Conservation (phyloP, 176 grass and related monocot genomes). For the Triticum dicoccoides region DNA sequence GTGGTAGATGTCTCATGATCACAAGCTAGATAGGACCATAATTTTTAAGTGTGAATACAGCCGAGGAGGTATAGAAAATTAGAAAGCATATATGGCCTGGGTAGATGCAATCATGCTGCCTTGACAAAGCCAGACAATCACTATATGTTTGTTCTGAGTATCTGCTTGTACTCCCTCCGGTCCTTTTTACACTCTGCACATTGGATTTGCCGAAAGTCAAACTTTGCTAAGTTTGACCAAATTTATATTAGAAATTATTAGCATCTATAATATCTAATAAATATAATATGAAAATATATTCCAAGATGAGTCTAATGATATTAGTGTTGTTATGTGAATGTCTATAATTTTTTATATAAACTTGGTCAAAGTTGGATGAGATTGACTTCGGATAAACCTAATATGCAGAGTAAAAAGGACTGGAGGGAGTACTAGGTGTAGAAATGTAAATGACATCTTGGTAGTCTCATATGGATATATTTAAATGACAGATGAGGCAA, state of each 20-base stretch:
- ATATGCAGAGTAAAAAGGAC: no score
- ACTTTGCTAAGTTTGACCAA: no score
- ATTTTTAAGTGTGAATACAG: neutral
- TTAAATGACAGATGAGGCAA: neutral
- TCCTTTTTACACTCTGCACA: no score
- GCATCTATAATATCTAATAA: no score
- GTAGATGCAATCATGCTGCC: constrained; percentile 8
- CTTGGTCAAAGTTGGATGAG: no score
- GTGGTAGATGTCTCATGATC: constrained; percentile 13
- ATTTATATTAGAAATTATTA: no score
- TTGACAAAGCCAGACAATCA: constrained; percentile 19
- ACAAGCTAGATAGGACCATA: constrained; percentile 11
- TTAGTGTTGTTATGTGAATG: no score
- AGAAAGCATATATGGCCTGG: neutral
- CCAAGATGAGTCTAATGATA: no score
- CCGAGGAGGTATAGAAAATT: neutral
- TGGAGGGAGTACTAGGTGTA: neutral
- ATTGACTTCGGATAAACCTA: no score
- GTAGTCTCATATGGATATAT: neutral
- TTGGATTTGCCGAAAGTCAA: no score
- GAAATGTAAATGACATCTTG: constrained; percentile 4
- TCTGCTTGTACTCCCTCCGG: neutral
- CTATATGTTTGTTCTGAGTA: neutral
- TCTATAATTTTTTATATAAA: no score
- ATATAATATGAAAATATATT: no score